Conservation (phyloP, 352 stramenopile genomes). For the Plasmopara viticola region DNA sequence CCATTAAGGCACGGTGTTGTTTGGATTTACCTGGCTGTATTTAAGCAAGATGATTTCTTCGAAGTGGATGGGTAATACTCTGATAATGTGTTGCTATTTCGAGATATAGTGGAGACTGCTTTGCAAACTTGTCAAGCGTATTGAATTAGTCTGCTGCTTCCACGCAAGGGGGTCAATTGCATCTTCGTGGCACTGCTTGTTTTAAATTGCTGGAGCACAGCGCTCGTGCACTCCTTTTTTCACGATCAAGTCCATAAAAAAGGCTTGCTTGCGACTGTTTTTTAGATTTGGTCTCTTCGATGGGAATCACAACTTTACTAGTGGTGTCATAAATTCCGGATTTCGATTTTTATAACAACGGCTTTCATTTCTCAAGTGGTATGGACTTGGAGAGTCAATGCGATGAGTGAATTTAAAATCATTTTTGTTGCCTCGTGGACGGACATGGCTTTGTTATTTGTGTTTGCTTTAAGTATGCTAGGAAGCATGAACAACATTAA, state of each 20-base stretch:
- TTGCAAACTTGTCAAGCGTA: conserved; percentile 30
- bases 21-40: conserved; percentile 17
- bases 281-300: conserved; percentile 34
- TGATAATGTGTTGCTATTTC: conserved; percentile 20
- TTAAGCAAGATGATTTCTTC: conserved; percentile 22
- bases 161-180: conserved; percentile 16
- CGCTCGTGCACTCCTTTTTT: conserved; percentile 23
- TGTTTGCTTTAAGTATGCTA: conserved; percentile 28
- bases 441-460: conserved; percentile 17
- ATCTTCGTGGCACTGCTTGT: conserved; percentile 22
- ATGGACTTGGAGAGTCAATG: conserved; percentile 32
- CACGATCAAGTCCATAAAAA: conserved; percentile 7
- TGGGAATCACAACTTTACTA: conserved; percentile 25
- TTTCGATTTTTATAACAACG: conserved; percentile 11
- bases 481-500: conserved; percentile 30
- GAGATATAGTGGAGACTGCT: conserved; percentile 26
- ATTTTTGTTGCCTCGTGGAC: conserved; percentile 28
- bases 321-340: conserved; percentile 15
- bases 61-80: conserved; percentile 26
- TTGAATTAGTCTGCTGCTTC: conserved; percentile 21
- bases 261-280: conserved; percentile 30
- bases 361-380: conserved; percentile 34
- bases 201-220: conserved; percentile 36
- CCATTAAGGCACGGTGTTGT: conserved; percentile 8
- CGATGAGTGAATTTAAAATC: conserved; percentile 42